These are phyloP conservation scores for Hansenula anomala DNA, from an alignment of 1,139 yeast species.

Conservation along the genomic window DNA sequence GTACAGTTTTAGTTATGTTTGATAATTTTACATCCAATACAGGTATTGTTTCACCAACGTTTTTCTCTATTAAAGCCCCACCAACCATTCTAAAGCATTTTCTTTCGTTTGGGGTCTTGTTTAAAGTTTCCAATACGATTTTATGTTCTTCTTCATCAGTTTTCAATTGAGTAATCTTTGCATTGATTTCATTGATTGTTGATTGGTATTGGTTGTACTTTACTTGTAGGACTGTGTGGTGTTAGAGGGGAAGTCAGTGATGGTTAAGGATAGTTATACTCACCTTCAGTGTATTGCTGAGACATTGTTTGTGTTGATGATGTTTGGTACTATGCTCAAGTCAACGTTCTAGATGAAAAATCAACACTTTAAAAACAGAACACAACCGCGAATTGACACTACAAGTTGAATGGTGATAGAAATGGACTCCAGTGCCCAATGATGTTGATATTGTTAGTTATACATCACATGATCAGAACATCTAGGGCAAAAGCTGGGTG, in stretches of 20 bases:
- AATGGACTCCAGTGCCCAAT: too few relatives aligned
- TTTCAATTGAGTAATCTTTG: conserved; percentile 49
- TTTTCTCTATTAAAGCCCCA: conserved; percentile 82
- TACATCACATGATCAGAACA: too few relatives aligned
- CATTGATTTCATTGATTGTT: conserved; percentile 50
- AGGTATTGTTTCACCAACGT: conserved; percentile 70
- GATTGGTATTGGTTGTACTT: conserved; percentile 52
- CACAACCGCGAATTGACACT: too few relatives aligned
- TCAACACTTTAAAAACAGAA: too few relatives aligned
- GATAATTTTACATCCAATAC: conserved; percentile 57
- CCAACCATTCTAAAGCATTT: conserved; percentile 93
- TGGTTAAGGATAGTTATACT: too few relatives aligned
- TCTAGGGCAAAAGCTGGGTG: too few relatives aligned
- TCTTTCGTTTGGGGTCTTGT: conserved; percentile 48
- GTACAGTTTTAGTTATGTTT: conserved; percentile 38
- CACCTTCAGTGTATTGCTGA: not conserved
- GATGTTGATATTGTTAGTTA: too few relatives aligned
- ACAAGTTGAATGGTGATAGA: too few relatives aligned
- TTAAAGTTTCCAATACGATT: conserved; percentile 53
- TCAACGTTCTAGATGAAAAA: too few relatives aligned
- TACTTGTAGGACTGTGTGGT: conserved; percentile 13
- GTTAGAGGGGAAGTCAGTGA: not conserved
- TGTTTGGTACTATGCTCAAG: too few relatives aligned
- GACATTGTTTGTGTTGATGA: too few relatives aligned
- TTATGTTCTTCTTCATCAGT: conserved; percentile 46